A percentile compares a stretch with the other conserved stretches of the same genome.
Conservation (phyloP, 495 filamentous ascomycete species). For the Aspergillus hancockii region DNA sequence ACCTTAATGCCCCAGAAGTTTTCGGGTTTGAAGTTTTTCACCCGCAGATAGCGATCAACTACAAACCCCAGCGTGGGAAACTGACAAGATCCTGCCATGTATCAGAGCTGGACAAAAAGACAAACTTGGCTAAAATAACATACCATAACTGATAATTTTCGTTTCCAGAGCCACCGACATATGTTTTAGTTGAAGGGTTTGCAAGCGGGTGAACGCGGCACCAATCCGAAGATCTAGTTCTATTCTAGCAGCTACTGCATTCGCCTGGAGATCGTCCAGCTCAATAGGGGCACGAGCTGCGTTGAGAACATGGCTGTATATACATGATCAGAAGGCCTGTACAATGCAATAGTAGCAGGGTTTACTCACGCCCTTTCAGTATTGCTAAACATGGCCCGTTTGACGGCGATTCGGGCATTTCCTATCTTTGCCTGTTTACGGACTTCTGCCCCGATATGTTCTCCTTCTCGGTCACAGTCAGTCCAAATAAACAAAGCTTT, state of each 20-base stretch:
- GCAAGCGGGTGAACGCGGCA: conserved; percentile 86
- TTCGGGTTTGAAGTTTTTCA: conserved; percentile 91
- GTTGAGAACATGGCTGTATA: conserved; percentile 68
- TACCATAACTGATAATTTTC: conserved; percentile 84
- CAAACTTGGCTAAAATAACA: neutral
- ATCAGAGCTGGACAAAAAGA: conserved; percentile 19
- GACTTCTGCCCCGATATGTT: conserved; percentile 95
- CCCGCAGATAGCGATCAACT: conserved; percentile 89
- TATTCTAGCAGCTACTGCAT: conserved; percentile 85
- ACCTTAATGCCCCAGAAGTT: conserved; percentile 91
- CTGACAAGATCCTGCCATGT: conserved; percentile 79
- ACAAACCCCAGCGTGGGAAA: conserved; percentile 97
- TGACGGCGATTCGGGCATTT: conserved; percentile 75
- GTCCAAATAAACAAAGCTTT: conserved; percentile 92
- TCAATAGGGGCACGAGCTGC: conserved; percentile 75
- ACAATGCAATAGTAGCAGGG: neutral
- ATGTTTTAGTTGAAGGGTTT: conserved; percentile 70
- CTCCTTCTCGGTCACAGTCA: conserved; percentile 96
- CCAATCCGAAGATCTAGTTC: conserved; percentile 93
- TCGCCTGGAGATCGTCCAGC: conserved; percentile 82
- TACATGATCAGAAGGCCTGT: neutral
- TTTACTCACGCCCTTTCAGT: conserved; percentile 78
- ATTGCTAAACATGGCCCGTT: conserved; percentile 89
- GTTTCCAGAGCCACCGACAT: conserved; percentile 63
- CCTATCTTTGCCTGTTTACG: conserved; percentile 73